These are phyloP conservation scores for Papiliotrema terrestris DNA, from an alignment of 1,284 basidiomycete genomes.

Conservation along the genomic window DNA sequence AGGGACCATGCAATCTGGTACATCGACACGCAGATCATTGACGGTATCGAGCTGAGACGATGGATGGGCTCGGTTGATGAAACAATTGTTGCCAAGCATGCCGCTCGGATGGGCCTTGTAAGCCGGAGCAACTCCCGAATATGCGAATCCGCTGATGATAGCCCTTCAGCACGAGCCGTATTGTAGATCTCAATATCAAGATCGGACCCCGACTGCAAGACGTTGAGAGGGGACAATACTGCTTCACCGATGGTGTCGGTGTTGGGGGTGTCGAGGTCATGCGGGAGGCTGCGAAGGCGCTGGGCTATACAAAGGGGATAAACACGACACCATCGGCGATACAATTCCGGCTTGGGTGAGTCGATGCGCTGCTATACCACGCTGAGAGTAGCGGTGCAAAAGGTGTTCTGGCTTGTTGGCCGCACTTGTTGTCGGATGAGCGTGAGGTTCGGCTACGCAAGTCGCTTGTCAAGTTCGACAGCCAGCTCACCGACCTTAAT, in stretches of 20 bases:
- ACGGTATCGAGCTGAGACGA: conserved; percentile 24
- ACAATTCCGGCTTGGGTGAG: conserved; percentile 45
- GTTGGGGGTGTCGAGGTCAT: conserved; percentile 40
- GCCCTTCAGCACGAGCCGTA: conserved; percentile 41
- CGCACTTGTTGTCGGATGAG: conserved; percentile 12
- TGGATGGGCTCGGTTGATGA: conserved; percentile 45
- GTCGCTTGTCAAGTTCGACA: conserved; percentile 46
- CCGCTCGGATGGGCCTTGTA: conserved; percentile 44
- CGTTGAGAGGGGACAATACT: conserved; percentile 25
- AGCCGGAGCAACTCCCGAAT: conserved; percentile 1
- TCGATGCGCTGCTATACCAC: background rate
- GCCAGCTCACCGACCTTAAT: conserved; percentile 32
- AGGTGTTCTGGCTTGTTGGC: conserved; percentile 45
- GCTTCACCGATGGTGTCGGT: conserved; percentile 48
- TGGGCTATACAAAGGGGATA: conserved; percentile 28
- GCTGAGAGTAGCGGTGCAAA: conserved; percentile 42
- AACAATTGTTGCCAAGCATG: conserved; percentile 46
- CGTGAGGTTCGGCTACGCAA: conserved; percentile 38
- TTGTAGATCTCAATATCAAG: conserved; percentile 30
- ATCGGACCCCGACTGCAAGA: conserved; percentile 21
- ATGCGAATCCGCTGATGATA: conserved; percentile 6
- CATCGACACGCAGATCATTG: conserved; percentile 34
- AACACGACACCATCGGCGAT: conserved; percentile 41
- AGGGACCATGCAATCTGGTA: conserved; percentile 49
- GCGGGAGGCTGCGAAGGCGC: conserved; percentile 31